Evolutionary conservation across 805 yeast genomes (phyloP).

Genomic region (Candida ipomoeae): DNA sequence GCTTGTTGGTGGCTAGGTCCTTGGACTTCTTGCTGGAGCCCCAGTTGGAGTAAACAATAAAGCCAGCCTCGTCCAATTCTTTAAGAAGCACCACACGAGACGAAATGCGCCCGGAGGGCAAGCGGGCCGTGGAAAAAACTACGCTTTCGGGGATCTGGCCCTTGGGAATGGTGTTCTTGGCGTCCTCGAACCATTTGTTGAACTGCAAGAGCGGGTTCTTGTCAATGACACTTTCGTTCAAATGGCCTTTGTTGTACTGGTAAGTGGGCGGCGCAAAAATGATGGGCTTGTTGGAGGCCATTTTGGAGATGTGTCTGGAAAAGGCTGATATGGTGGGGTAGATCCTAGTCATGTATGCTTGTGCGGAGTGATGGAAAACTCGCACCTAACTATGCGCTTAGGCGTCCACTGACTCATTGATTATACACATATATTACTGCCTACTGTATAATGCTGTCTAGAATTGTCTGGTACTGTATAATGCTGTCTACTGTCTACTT

Average conservation of each 20-base stretch:
- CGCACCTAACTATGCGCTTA: background rate
- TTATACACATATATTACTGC: too few species aligned
- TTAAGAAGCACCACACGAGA: conserved; percentile 82
- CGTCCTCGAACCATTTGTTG: conserved; percentile 80
- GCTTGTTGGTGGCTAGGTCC: conserved; percentile 68
- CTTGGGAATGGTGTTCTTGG: conserved; percentile 50
- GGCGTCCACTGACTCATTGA: background rate
- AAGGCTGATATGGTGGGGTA: background rate
- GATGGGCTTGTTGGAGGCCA: conserved; percentile 24
- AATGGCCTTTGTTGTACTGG: conserved; percentile 70
- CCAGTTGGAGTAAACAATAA: conserved; percentile 90
- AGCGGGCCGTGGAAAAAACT: conserved; percentile 82
- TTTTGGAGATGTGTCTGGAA: background rate
- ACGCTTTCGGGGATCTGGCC: conserved; percentile 69
- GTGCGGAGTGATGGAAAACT: background rate
- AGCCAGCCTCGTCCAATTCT: conserved; percentile 82
- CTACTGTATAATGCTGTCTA: too few species aligned
- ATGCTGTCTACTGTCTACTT: too few species aligned
- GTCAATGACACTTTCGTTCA: conserved; percentile 51
- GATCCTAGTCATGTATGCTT: background rate
- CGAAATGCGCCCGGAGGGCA: conserved; percentile 89
- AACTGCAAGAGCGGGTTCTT: conserved; percentile 73
- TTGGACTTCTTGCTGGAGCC: conserved; percentile 73
- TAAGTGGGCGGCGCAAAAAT: conserved; percentile 82
- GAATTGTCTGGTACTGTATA: too few species aligned